Evolutionary conservation across 345 rosid species (phyloP).

Genomic region (Dimocarpus longan): DNA sequence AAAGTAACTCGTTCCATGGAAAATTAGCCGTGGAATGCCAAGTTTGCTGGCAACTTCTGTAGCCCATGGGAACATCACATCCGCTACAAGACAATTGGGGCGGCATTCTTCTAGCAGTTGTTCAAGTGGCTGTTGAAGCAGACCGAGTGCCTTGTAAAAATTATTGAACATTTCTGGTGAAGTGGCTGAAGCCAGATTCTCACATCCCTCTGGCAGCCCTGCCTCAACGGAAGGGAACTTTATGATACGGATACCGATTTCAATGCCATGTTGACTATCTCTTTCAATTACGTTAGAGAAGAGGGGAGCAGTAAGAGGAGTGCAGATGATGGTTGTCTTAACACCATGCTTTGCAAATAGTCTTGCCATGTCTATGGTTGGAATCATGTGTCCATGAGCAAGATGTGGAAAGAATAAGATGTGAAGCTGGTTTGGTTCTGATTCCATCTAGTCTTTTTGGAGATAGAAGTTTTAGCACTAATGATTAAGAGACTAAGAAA

Average conservation of each 20-base stretch:
- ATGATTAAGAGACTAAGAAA: background rate
- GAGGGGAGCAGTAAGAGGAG: background rate
- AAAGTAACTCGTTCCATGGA: constrained; percentile 1
- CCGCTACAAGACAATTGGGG: constrained; percentile 25
- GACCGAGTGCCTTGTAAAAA: background rate
- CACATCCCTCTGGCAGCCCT: constrained; percentile 28
- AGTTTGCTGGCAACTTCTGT: constrained; percentile 14
- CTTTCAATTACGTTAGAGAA: constrained; percentile 11
- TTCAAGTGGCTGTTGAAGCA: constrained; percentile 26
- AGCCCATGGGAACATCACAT: constrained; percentile 24
- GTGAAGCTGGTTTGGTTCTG: background rate
- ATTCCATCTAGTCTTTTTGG: background rate
- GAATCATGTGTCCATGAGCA: constrained; percentile 18
- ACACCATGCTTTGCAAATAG: constrained; percentile 12
- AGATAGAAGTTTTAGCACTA: background rate
- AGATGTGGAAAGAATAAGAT: background rate
- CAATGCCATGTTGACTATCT: constrained; percentile 3
- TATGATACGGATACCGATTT: constrained; percentile 6
- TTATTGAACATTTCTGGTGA: background rate
- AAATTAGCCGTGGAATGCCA: constrained; percentile 11
- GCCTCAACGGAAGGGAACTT: constrained; percentile 27
- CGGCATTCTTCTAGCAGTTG: constrained; percentile 6
- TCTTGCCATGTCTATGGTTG: constrained; percentile 10
- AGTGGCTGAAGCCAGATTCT: constrained; percentile 14
- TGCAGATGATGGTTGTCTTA: background rate